phyloP scores from a whole-genome alignment of 108 stramenopile genomes.

The Bacterosira constricta region DNA sequence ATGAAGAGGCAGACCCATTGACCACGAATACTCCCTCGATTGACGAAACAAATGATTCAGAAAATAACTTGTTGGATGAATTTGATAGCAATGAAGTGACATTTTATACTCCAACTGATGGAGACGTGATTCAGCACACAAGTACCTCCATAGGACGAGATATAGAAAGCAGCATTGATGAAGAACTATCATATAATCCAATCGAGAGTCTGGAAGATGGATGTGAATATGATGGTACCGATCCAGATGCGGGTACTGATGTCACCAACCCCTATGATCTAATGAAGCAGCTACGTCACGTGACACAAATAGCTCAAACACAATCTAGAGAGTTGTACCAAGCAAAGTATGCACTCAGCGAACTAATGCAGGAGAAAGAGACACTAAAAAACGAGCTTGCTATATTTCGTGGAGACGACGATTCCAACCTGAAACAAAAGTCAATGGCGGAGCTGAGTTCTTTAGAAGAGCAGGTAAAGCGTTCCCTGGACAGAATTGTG shows the following conservation, averaged over 20 bases:
- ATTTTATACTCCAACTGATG: not conserved
- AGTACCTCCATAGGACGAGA: not conserved
- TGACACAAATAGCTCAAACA: constrained; percentile 15
- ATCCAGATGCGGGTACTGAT: not conserved
- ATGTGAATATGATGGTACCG: not conserved
- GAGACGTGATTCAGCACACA: not conserved
- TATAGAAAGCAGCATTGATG: not conserved
- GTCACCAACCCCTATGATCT: not conserved
- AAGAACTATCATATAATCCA: constrained; percentile 4
- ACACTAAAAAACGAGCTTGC: constrained; percentile 14
- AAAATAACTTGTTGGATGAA: not conserved
- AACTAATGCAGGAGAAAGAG: constrained; percentile 20
- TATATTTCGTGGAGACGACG: constrained; percentile 3
- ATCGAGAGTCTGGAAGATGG: not conserved
- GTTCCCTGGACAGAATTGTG: constrained; percentile 27
- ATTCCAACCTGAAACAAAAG: constrained; percentile 17
- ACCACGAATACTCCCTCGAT: too few species aligned
- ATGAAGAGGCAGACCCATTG: too few species aligned
- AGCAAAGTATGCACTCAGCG: constrained; percentile 30
- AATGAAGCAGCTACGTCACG: constrained; percentile 7
- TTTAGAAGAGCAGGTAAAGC: constrained; percentile 28
- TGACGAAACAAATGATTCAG: constrained; percentile 6
- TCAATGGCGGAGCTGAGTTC: constrained; percentile 25
- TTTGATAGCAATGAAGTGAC: not conserved
- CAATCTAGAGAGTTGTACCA: constrained; percentile 23